Base-by-base conservation (phyloP, 1,284 basidiomycete genomes). In the Rhodotorula sp. region DNA sequence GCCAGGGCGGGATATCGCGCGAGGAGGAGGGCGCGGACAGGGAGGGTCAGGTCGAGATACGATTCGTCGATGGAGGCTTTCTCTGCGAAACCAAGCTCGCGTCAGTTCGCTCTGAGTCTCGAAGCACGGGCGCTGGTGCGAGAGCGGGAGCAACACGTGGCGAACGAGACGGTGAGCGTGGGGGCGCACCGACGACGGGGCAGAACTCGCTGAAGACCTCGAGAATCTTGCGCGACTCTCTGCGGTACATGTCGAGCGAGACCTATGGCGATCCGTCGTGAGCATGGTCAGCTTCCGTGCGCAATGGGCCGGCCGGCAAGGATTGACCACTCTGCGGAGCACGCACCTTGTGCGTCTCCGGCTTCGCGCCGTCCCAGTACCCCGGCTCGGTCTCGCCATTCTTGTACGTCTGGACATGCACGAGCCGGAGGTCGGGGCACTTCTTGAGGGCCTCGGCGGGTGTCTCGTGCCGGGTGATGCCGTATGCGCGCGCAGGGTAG, bases 381-480 rank as follows among this genome's bases (percentile, higher is more conserved):
- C 90, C 90, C 21, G 96, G 91, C 80, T 94, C 89, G 60, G 83
- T 84, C 72, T 94, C 92, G 7, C 94, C 95, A 77, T 95, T 92
- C 80, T 88, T 90, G 82, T 91, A 97, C 13, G 96, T 98, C 37
- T 95, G 93, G 55, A 97, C 94, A 83, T 99, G 96, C 25, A 97
- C 90, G 12, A 92, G 88, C 54, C 88, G 84, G 8, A 99, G 83
- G 61, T 92, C 83, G 0, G 95, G 94, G 81, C 95, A 99, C 73
- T 88, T 87, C 81, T 91, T 89, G 55, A 74, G 55, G n/a, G 76
- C 71, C 22, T 79, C 72, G 69, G 62, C 78, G 57, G 66, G 78
- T 5, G 72, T 50, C 61, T 80, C 58, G 78, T 78, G 41, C 36
- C 94, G 84, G 32, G 91, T 92, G 79, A 99, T 95, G 6, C 90